Base-by-base conservation (phyloP, 2,329 filamentous ascomycete species). In the Fusarium sacchari region DNA sequence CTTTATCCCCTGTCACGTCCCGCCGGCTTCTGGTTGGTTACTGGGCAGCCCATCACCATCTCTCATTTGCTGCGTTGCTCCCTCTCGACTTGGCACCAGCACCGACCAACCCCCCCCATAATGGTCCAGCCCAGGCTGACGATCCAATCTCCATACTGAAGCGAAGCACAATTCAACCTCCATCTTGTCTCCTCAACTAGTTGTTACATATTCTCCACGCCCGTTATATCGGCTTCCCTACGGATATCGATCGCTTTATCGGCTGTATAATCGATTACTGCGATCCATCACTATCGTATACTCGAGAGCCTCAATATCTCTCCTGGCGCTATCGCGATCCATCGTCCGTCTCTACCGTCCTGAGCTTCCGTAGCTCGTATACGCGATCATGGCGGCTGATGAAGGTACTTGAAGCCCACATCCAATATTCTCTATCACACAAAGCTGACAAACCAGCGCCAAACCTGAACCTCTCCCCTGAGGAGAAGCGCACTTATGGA, bases 401-500 rank as follows among this genome's bases (percentile, higher is more conserved):
- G 76, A 78, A 65, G 71, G 76, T 78, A 77, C 32, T 60, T 63
- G 46, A 49, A 37, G 34, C 53, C 40, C 60, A 14, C 57, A 39
- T 44, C 42, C 59, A 32, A 40, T 24, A 43, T 20, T 40, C 55
- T 60, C 42, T 26, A 43, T 32, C 49, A n/a, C 39, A 40, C 59
- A 30, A 61, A 55, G 59, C 76, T 78, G 50, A 78, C 64, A 42
- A 73, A 90, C 88, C 84, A 76, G 85, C 85, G 74, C 90, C 92
- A 73, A 93, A 92, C 83, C 89, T 97, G 77, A 97, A 97, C 85
- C 90, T 98, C 75, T 94, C 91, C 36, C 85, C 93, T 55, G 95
- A 98, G 76, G 96, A 99, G 88, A 98, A 97, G 86, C 93, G 94
- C 82, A 90, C 94, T 67, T 99, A 97, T 83, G 94, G 93, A 77